These are phyloP conservation scores for Aspergillus haitiensis DNA, from an alignment of 495 filamentous ascomycete species.

Conservation along the genomic window DNA sequence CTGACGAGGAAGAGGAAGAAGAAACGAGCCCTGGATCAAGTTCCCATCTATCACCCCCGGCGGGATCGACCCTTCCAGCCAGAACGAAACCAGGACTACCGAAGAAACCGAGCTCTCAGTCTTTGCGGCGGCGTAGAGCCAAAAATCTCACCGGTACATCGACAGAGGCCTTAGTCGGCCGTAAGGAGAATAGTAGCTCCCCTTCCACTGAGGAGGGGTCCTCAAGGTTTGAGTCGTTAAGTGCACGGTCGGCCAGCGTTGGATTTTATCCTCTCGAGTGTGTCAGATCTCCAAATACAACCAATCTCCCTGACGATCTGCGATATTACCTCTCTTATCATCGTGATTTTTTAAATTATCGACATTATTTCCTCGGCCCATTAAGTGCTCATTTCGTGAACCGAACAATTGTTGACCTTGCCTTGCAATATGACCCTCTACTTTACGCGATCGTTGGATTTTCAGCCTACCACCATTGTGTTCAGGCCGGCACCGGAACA, in stretches of 20 bases:
- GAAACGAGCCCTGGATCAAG: constrained; percentile 31
- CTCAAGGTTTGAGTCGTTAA: constrained; percentile 36
- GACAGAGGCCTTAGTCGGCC: constrained; percentile 36
- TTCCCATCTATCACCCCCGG: constrained; percentile 30
- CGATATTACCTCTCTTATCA: constrained; percentile 80
- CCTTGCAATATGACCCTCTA: constrained; percentile 76
- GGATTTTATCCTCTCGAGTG: constrained; percentile 32
- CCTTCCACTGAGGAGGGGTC: constrained; percentile 44
- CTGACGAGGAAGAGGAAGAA: constrained; percentile 64
- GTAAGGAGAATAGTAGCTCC: constrained; percentile 42
- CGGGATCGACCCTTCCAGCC: constrained; percentile 20
- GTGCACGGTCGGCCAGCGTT: constrained; percentile 36
- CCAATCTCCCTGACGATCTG: constrained; percentile 63
- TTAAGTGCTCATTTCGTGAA: constrained; percentile 71
- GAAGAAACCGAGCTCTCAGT: constrained; percentile 40
- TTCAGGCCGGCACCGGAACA: constrained; percentile 65
- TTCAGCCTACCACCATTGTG: constrained; percentile 79
- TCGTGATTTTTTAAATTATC: constrained; percentile 67
- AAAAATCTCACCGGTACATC: constrained; percentile 34
- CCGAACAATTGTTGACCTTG: constrained; percentile 65
- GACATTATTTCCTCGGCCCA: constrained; percentile 77
- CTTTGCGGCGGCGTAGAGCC: constrained; percentile 42
- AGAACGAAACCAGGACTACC: constrained; percentile 26
- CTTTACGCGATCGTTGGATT: constrained; percentile 90
- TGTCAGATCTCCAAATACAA: constrained; percentile 26